Evolutionary conservation across 2,329 filamentous ascomycete species (phyloP).

Genomic region (Aspergillus sojae): DNA sequence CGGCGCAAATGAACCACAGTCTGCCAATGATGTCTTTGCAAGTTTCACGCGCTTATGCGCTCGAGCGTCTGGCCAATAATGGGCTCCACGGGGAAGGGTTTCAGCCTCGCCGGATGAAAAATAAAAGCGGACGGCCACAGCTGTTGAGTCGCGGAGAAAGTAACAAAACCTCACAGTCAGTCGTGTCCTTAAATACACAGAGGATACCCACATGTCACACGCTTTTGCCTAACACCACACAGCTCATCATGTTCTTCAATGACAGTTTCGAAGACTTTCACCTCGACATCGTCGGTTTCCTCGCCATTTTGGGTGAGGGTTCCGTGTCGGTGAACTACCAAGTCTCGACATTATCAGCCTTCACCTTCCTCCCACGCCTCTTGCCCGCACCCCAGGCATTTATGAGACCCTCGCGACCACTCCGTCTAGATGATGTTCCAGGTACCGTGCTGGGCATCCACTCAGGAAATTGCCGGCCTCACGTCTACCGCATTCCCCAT

Average conservation of each 20-base stretch:
- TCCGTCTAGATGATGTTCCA: conserved; percentile 57
- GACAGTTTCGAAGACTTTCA: conserved; percentile 9
- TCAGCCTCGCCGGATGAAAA: background rate
- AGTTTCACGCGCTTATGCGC: background rate
- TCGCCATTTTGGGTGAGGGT: conserved; percentile 65
- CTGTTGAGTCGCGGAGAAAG: background rate
- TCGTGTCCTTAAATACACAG: background rate
- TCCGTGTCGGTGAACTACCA: conserved; percentile 62
- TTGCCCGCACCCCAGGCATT: conserved; percentile 66
- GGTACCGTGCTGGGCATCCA: conserved; percentile 62
- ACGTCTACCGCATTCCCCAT: conserved; percentile 9
- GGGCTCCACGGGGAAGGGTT: background rate
- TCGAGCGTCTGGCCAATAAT: background rate
- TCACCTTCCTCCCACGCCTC: conserved; percentile 62
- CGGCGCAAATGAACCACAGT: background rate
- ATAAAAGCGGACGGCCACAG: background rate
- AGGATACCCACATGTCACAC: background rate
- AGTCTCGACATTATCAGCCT: conserved; percentile 60
- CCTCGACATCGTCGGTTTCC: conserved; percentile 64
- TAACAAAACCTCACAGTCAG: background rate
- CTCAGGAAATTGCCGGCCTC: conserved; percentile 50
- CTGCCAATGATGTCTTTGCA: background rate
- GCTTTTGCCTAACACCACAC: background rate
- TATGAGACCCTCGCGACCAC: conserved; percentile 59
- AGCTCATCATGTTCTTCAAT: conserved; percentile 7